A percentile compares a stretch with the other conserved stretches of the same genome.
Conservation (phyloP, 495 filamentous ascomycete species). For the Podospora comata region DNA sequence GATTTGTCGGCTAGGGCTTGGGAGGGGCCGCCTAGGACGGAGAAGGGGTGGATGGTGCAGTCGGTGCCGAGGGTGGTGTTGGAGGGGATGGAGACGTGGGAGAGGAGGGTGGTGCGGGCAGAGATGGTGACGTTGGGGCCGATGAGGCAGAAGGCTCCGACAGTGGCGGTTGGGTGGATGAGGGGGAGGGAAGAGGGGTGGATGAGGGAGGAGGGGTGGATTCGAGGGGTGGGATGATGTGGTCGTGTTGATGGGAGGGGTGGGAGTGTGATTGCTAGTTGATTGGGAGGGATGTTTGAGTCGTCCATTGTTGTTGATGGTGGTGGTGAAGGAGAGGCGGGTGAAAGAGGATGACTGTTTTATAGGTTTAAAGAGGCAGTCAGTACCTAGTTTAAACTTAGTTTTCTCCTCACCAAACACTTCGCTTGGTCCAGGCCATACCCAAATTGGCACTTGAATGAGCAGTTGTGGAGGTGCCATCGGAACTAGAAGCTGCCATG, state of each 20-base stretch:
- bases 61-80: not conserved
- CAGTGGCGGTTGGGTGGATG: not conserved
- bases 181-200: not conserved
- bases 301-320: too few species aligned
- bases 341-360: too few species aligned
- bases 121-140: not conserved
- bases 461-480: too few species aligned
- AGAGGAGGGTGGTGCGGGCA: not conserved
- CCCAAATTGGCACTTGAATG: too few species aligned
- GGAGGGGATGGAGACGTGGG: not conserved
- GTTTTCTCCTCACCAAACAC: too few species aligned
- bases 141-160: conserved; percentile 1
- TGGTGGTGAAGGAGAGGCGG: too few species aligned
- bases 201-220: conserved; percentile 3
- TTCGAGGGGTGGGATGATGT: not conserved
- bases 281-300: not conserved
- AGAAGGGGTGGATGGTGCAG: conserved; percentile 8
- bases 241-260: not conserved
- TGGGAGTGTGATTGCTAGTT: not conserved
- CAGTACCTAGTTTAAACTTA: too few species aligned
- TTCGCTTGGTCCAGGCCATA: too few species aligned
- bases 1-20: not conserved
- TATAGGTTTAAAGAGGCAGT: too few species aligned
- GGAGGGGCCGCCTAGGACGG: conserved; percentile 2
- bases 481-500: too few species aligned